These are phyloP conservation scores for Chlorophyllum brunneum DNA, from an alignment of 768 basidiomycete genomes.

Conservation along the genomic window DNA sequence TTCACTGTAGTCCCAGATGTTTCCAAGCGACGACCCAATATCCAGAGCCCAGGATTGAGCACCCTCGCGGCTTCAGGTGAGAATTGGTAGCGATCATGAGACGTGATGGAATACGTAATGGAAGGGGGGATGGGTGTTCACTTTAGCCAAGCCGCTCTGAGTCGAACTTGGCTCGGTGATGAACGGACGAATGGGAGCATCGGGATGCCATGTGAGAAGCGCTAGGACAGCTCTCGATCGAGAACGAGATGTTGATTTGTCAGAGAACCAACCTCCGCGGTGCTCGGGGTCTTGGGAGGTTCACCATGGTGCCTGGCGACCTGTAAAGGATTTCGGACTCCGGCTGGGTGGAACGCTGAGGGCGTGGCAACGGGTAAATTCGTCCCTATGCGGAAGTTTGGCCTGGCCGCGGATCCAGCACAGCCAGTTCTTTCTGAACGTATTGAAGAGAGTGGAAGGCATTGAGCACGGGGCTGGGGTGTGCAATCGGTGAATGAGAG, in stretches of 20 bases:
- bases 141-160: neutral
- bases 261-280: neutral
- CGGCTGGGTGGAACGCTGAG: neutral
- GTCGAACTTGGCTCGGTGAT: neutral
- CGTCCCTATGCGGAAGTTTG: no score
- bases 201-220: neutral
- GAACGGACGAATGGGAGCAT: neutral
- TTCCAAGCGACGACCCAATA: neutral
- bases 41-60: neutral
- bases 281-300: constrained; percentile 6
- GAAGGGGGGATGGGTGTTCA: neutral
- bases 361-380: constrained; percentile 1
- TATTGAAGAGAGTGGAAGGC: neutral
- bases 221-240: no score
- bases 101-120: constrained; percentile 3
- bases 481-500: neutral
- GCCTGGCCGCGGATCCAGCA: no score
- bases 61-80: neutral
- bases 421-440: no score
- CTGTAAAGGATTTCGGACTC: neutral
- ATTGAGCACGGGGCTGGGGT: neutral
- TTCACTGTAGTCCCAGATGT: constrained; percentile 1
- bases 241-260: neutral
- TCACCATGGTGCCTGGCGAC: constrained; percentile 5
- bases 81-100: neutral